These are phyloP conservation scores for Colletotrichum tropicale DNA, from an alignment of 2,329 filamentous ascomycete genomes.

Conservation along the genomic window DNA sequence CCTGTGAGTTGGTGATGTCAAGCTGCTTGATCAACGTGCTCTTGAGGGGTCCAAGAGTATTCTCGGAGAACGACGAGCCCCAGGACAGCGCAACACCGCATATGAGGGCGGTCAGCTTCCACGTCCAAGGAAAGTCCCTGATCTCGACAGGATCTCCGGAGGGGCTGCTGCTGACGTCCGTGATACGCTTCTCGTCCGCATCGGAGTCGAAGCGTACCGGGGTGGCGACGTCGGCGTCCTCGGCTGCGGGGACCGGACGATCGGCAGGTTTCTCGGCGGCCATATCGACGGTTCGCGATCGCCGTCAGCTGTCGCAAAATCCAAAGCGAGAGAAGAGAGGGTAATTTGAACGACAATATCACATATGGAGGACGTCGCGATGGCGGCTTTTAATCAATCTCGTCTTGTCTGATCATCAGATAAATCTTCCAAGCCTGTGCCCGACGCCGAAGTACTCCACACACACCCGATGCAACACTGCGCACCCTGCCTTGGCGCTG, in stretches of 20 bases:
- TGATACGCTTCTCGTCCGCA: not conserved
- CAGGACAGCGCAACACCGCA: constrained; percentile 26
- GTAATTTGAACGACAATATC: accelerated
- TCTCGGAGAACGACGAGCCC: constrained; percentile 29
- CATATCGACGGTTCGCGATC: not conserved
- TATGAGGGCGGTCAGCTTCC: constrained; percentile 25
- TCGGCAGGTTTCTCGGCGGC: not conserved
- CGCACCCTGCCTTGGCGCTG: not conserved
- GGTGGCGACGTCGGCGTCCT: not conserved
- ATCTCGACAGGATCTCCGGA: not conserved
- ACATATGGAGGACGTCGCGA: accelerated
- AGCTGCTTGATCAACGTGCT: constrained; percentile 23
- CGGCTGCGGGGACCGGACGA: not conserved
- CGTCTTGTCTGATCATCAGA: not conserved
- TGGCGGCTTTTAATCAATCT: not conserved
- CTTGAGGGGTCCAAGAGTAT: constrained; percentile 28
- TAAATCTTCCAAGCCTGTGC: not conserved
- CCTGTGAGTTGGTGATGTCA: constrained; percentile 24
- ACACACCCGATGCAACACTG: not conserved
- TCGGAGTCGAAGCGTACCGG: not conserved
- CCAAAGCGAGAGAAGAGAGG: not conserved
- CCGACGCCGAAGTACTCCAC: not conserved
- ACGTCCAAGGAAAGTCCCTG: constrained; percentile 25
- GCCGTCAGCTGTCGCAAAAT: not conserved
- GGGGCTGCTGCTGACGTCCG: not conserved